Percentiles rank a stretch among this genome's conserved stretches.
phyloP scores from a whole-genome alignment of 75 land plant genomes.

The Larix kaempferi region DNA sequence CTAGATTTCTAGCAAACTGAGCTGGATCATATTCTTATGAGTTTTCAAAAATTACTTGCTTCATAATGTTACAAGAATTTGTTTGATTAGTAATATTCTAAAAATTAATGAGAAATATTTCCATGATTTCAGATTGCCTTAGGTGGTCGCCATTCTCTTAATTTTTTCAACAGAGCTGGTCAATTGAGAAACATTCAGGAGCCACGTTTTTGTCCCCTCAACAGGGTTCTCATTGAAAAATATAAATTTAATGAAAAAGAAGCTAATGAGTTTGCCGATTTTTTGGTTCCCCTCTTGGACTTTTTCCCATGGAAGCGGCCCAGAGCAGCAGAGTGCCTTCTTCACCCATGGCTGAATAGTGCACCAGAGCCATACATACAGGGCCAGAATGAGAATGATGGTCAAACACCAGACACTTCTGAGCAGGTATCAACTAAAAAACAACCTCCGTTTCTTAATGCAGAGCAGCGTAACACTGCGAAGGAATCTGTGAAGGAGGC shows the following conservation, averaged over 20 bases:
- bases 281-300: slow-evolving; percentile 74
- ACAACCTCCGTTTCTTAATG: neutral
- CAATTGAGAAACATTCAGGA: slow-evolving; percentile 65
- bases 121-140: slow-evolving; percentile 55
- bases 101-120: neutral
- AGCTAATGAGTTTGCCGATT: slow-evolving; percentile 74
- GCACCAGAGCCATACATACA: slow-evolving; percentile 10
- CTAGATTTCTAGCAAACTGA: too few relatives aligned
- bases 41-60: too few relatives aligned
- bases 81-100: neutral
- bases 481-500: slow-evolving; percentile 11
- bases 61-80: neutral
- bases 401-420: too few relatives aligned
- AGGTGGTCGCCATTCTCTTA: slow-evolving; percentile 64
- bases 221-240: slow-evolving; percentile 57
- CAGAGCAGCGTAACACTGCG: neutral
- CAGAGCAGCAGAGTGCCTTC: slow-evolving; percentile 64
- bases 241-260: slow-evolving; percentile 64
- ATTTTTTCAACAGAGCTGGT: slow-evolving; percentile 72
- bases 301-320: slow-evolving; percentile 79
- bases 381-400: neutral
- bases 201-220: slow-evolving; percentile 58
- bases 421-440: neutral
- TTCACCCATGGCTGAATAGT: slow-evolving; percentile 72
- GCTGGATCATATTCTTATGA: too few relatives aligned